Percentiles rank a stretch among this genome's conserved stretches.
Evolutionary conservation across 805 yeast species (phyloP).

Genomic region (Wickerhamomyces mucosus): DNA sequence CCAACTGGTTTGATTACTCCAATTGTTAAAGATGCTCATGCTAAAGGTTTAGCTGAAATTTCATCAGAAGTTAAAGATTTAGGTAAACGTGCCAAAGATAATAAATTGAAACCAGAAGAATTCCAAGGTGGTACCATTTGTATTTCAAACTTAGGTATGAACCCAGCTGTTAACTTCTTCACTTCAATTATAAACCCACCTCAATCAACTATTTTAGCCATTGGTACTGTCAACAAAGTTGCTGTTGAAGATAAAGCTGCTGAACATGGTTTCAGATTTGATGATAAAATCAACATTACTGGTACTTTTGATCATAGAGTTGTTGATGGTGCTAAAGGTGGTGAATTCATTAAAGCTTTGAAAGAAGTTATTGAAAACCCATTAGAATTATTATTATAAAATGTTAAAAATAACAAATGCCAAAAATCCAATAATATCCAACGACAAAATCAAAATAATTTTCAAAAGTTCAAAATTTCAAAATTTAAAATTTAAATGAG

Average conservation of each 20-base stretch:
- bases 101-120: conserved; percentile 91
- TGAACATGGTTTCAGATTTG: conserved; percentile 88
- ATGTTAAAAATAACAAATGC: too few species aligned
- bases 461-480: too few species aligned
- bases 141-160: conserved; percentile 98
- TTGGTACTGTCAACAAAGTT: conserved; percentile 86
- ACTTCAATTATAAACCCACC: conserved; percentile 98
- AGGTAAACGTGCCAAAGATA: conserved; percentile 92
- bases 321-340: conserved; percentile 96
- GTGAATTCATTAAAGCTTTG: conserved; percentile 90
- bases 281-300: conserved; percentile 82
- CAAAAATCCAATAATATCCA: too few species aligned
- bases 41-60: conserved; percentile 77
- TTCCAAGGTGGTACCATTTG: conserved; percentile 99
- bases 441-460: too few species aligned
- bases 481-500: too few species aligned
- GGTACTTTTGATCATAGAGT: conserved; percentile 98
- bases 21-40: conserved; percentile 79
- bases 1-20: conserved; percentile 97
- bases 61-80: conserved; percentile 82
- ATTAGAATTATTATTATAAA: conserved; percentile 76
- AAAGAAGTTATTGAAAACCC: conserved; percentile 93
- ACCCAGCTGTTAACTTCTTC: conserved; percentile 83
- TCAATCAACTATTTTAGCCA: conserved; percentile 87
- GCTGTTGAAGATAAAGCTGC: conserved; percentile 89